Conservation (phyloP, 768 basidiomycete species). For the Lepiota venenata region DNA sequence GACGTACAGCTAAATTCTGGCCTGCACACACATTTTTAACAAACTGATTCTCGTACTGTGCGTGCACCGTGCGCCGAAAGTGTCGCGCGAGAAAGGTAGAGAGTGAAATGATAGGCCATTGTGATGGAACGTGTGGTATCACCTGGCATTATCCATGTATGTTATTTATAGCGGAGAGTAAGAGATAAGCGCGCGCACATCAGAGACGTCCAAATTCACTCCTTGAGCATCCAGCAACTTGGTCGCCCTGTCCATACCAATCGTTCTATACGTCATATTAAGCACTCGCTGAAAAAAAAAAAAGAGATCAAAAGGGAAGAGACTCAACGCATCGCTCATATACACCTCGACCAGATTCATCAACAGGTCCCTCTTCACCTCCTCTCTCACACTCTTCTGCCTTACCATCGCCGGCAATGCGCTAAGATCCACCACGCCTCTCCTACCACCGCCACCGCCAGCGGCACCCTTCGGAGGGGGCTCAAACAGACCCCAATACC, state of each 20-base stretch:
- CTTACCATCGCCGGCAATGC: constrained; percentile 20
- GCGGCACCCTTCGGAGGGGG: constrained; percentile 19
- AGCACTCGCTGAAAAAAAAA: not conserved
- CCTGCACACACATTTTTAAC: constrained; percentile 75
- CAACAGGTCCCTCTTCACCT: constrained; percentile 55
- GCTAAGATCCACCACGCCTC: not conserved
- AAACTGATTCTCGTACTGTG: constrained; percentile 66
- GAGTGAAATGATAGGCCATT: constrained; percentile 73
- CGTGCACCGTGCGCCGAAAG: constrained; percentile 71
- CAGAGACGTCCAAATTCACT: constrained; percentile 69
- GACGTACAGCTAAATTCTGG: constrained; percentile 67
- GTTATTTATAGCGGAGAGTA: not conserved
- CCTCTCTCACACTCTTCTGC: constrained; percentile 40
- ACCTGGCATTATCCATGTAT: constrained; percentile 41
- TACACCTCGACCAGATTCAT: constrained; percentile 78
- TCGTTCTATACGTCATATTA: constrained; percentile 33
- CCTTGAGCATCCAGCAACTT: constrained; percentile 78
- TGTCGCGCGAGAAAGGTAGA: constrained; percentile 79
- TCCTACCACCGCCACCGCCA: constrained; percentile 12
- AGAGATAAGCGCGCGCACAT: constrained; percentile 46
- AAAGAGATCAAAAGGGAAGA: not conserved
- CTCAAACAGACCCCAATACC: constrained; percentile 46
- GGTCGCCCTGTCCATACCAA: constrained; percentile 55
- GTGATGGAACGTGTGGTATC: constrained; percentile 61
- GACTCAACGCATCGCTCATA: constrained; percentile 64